Percentiles rank a stretch among this genome's conserved stretches.
These are phyloP conservation scores for Trichosporon faecale DNA, from an alignment of 1,284 basidiomycete species.

Conservation along the genomic window DNA sequence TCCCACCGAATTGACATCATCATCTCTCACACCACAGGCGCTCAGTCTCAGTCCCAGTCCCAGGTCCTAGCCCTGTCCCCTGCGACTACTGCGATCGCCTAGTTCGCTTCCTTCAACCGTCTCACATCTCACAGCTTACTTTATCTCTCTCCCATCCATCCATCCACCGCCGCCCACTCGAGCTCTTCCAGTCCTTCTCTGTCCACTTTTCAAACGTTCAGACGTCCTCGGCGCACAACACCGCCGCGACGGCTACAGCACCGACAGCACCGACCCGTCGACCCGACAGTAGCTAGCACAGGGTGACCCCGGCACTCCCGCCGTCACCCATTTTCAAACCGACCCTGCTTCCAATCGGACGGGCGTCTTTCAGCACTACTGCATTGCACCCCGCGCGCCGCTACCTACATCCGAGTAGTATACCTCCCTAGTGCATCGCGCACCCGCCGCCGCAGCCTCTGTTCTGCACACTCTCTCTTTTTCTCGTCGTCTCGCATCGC, in stretches of 20 bases:
- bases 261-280: not conserved
- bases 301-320: not conserved
- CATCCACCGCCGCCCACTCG: not conserved
- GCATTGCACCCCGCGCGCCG: not conserved
- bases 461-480: not conserved
- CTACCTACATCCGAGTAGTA: not conserved
- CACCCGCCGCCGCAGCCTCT: not conserved
- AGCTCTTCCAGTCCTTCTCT: not conserved
- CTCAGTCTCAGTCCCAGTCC: not conserved
- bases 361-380: not conserved
- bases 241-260: not conserved
- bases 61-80: not conserved
- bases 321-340: not conserved
- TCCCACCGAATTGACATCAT: conserved; percentile 10
- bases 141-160: not conserved
- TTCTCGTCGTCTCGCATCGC: not conserved
- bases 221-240: not conserved
- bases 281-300: conserved; percentile 2
- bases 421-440: not conserved
- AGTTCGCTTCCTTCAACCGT: not conserved
- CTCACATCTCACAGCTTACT: not conserved
- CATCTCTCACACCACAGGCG: not conserved
- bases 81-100: not conserved
- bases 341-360: not conserved
- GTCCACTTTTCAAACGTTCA: not conserved